A percentile compares a stretch with the other conserved stretches of the same genome.
These are phyloP conservation scores for Xylaria palmicola DNA, from an alignment of 495 filamentous ascomycete species.

Conservation along the genomic window DNA sequence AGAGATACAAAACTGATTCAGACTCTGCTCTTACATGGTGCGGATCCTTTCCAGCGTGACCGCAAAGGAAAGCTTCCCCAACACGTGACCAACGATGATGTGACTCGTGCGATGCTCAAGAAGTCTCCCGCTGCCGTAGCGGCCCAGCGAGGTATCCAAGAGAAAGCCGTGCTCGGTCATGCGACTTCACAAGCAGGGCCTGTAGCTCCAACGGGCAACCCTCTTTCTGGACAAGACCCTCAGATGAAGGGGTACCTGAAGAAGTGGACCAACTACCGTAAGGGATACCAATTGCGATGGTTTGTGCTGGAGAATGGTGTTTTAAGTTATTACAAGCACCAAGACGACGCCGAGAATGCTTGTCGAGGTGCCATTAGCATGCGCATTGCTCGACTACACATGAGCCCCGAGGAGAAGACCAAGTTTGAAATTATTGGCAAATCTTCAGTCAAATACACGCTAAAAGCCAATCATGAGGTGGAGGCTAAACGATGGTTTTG, in stretches of 20 bases:
- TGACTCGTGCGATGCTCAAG: constrained; percentile 80
- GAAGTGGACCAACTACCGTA: constrained; percentile 99
- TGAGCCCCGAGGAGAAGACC: constrained; percentile 95
- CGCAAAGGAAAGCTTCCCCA: constrained; percentile 94
- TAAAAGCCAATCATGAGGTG: constrained; percentile 94
- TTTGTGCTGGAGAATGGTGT: constrained; percentile 98
- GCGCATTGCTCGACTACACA: constrained; percentile 89
- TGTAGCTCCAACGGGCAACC: constrained; percentile 58
- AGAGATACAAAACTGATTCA: constrained; percentile 84
- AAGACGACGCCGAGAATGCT: constrained; percentile 89
- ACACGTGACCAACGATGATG: constrained; percentile 95
- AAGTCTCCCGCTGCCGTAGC: constrained; percentile 91
- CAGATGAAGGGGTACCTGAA: constrained; percentile 99
- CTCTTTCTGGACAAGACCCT: constrained; percentile 75
- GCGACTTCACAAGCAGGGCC: constrained; percentile 59
- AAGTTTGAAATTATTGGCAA: constrained; percentile 97
- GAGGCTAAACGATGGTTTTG: constrained; percentile 96
- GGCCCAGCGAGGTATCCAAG: constrained; percentile 92
- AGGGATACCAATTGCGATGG: constrained; percentile 94
- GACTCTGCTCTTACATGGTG: constrained; percentile 86
- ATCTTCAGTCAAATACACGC: constrained; percentile 96
- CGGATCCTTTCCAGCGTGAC: constrained; percentile 95
- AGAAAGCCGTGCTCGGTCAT: constrained; percentile 88
- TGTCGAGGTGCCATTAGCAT: constrained; percentile 98
- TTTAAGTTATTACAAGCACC: constrained; percentile 97